phyloP scores from a whole-genome alignment of 345 rosid genomes.

The Citrus cavaleriei region DNA sequence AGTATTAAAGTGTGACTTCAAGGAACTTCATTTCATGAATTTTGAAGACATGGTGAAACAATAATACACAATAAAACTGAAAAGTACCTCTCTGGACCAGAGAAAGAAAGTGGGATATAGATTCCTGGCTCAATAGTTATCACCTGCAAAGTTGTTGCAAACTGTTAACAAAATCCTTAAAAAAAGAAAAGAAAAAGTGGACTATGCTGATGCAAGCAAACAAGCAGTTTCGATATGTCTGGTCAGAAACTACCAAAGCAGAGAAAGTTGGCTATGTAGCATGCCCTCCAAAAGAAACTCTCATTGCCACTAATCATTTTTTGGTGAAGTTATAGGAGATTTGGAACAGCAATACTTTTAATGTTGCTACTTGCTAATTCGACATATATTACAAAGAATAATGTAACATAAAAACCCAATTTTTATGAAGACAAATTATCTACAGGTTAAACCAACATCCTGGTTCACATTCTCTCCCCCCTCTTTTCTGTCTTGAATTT shows the following conservation, averaged over 20 bases:
- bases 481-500: background rate
- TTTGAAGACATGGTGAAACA: background rate
- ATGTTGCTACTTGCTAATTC: background rate
- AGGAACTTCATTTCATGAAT: background rate
- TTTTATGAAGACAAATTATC: background rate
- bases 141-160: conserved; percentile 51
- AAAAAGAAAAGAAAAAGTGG: too few species aligned
- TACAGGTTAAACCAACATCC: background rate
- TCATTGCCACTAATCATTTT: background rate
- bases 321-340: background rate
- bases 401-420: background rate
- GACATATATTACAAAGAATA: background rate
- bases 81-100: conserved; percentile 67
- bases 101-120: conserved; percentile 61
- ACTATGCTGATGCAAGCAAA: conserved; percentile 1
- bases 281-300: background rate
- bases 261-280: background rate
- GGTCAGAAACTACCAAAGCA: background rate
- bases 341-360: background rate
- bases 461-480: background rate
- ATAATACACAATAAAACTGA: background rate
- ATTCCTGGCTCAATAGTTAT: conserved; percentile 97
- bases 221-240: background rate
- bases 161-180: background rate
- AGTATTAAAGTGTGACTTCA: background rate